Base-by-base conservation (phyloP, 2,329 filamentous ascomycete species). In the Pestalotiopsis sp. region DNA sequence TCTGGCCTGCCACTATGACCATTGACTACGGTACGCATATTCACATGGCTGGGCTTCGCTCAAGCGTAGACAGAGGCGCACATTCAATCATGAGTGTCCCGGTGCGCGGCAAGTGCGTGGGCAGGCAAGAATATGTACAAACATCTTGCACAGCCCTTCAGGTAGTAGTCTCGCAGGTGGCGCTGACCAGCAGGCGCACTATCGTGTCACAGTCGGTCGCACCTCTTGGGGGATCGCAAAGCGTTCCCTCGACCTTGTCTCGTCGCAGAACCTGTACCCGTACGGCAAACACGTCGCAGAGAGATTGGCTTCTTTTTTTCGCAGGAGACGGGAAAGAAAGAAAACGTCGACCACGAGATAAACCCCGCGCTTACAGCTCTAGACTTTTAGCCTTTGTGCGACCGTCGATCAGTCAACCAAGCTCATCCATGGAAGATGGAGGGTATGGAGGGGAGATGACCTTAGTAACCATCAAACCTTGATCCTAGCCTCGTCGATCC, bases 361-460 rank as follows among this genome's bases (percentile, higher is more conserved):
- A 23, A 57, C 63, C 63, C 63, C 63, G 63, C 63, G 63, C 63
- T 65, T 65, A 65, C n/a, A 20, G 31, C 49, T 65, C 41, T 23
- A 65, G 49, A 31, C 14, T 52, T 9, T 52, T 52, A 52, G 45
- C 57, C 57, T 55, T 20, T 55, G 27, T 58, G 31, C 25, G 31
- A 52, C 63, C 27, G 63, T 65, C 63, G 45, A 65, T 65, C 41
- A 64, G 38, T 62, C 27, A 25, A 64, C 49, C 38, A 64, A 52
- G n/a, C 41, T 64, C 39, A 62, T 20, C 59, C 23, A 62, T 38
- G 57, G 14, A 14, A 59, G 12, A 14, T 11, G 20, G 23, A 12
- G 13, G 20, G 20, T 17, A 59, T 59, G 55, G 12, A 58, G 17
- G 20, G 12, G 12, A 27, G 14, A 36, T 17, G 45, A 52, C 20